These are phyloP conservation scores for Penicillium steckii DNA, from an alignment of 495 filamentous ascomycete genomes.

Conservation along the genomic window DNA sequence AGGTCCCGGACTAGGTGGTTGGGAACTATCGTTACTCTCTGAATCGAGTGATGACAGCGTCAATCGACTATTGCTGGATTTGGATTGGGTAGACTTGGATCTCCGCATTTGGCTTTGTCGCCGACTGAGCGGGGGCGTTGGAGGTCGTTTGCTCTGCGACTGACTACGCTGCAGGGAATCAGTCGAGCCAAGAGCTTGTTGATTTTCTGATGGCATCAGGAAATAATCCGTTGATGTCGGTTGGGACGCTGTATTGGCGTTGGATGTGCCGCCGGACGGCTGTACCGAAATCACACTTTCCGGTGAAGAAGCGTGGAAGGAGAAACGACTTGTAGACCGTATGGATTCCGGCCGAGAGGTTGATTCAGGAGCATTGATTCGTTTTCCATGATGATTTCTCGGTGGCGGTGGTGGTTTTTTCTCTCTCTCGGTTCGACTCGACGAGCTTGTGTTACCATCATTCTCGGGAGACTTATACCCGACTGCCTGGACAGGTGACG, in stretches of 20 bases:
- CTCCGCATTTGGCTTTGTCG: conserved; percentile 48
- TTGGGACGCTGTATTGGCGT: conserved; percentile 53
- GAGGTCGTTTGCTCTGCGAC: conserved; percentile 45
- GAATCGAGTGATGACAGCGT: conserved; percentile 26
- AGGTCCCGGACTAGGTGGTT: conserved; percentile 34
- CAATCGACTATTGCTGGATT: conserved; percentile 32
- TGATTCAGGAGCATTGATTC: conserved; percentile 48
- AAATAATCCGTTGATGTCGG: conserved; percentile 42
- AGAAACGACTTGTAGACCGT: conserved; percentile 27
- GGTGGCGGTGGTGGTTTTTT: conserved; percentile 58
- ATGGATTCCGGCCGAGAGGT: conserved; percentile 24
- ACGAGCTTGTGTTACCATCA: conserved; percentile 37
- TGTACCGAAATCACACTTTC: conserved; percentile 19
- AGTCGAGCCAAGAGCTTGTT: conserved; percentile 12
- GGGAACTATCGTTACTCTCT: conserved; percentile 26
- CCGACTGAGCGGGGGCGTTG: conserved; percentile 48
- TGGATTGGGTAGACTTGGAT: conserved; percentile 38
- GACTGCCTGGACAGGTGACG: conserved; percentile 15
- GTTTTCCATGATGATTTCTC: conserved; percentile 65
- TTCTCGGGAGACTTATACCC: conserved; percentile 33
- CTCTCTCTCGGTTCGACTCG: conserved; percentile 25
- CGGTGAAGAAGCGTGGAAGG: conserved; percentile 27
- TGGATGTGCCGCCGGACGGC: conserved; percentile 29
- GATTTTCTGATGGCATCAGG: conserved; percentile 8
- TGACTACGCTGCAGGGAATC: conserved; percentile 36